Evolutionary conservation across 2,329 filamentous ascomycete genomes (phyloP).

Genomic region (Ascochyta pisi): DNA sequence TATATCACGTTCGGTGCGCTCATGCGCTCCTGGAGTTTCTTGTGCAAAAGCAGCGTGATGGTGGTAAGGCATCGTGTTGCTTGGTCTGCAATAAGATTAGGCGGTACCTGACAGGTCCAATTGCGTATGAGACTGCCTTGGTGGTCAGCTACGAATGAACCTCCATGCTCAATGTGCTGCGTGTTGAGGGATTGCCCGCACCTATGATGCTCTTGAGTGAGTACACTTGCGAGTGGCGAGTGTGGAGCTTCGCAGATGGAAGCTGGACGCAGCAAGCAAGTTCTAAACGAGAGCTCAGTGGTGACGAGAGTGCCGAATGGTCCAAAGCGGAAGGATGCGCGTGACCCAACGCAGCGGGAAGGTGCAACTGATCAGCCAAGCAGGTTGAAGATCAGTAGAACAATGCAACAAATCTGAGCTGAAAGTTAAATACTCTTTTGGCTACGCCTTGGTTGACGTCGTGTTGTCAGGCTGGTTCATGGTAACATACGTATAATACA

Average conservation of each 20-base stretch:
- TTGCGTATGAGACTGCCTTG: background rate
- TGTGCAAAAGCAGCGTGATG: background rate
- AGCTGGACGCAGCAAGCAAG: background rate
- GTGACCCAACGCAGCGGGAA: background rate
- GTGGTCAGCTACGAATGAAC: background rate
- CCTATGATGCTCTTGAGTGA: background rate
- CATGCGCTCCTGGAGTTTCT: background rate
- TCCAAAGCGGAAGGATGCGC: background rate
- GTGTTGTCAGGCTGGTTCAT: background rate
- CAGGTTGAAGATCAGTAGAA: background rate
- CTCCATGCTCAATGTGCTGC: background rate
- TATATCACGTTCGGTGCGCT: background rate
- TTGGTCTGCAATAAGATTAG: background rate
- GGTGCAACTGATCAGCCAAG: background rate
- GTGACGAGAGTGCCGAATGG: background rate
- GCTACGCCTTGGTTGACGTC: background rate
- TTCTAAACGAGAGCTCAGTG: background rate
- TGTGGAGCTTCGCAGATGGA: background rate
- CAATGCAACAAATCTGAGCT: too few relatives aligned
- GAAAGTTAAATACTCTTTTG: background rate
- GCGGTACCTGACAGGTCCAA: background rate
- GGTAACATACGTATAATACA: constrained; percentile 7
- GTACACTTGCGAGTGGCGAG: background rate
- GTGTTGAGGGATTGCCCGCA: too few relatives aligned
- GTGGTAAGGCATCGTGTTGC: background rate